Evolutionary conservation across 2,329 filamentous ascomycete species (phyloP).

Genomic region (Daldinia eschscholtzii): DNA sequence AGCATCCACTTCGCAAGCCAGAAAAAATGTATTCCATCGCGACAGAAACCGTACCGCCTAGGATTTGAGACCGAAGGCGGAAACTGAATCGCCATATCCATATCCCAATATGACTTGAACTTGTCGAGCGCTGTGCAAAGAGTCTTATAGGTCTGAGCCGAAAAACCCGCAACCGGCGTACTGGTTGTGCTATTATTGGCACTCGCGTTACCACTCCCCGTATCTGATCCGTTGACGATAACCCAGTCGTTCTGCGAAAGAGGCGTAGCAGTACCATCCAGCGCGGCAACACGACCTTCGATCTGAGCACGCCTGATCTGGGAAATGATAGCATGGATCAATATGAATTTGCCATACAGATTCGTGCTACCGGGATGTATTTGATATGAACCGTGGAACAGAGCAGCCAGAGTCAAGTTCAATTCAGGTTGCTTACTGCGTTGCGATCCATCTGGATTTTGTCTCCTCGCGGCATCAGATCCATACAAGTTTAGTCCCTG

Average conservation of each 20-base stretch:
- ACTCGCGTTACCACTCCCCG: conserved; percentile 58
- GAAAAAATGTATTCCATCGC: conserved; percentile 79
- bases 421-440: conserved; percentile 74
- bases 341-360: conserved; percentile 78
- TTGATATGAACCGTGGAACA: conserved; percentile 70
- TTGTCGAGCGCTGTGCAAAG: conserved; percentile 73
- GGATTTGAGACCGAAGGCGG: conserved; percentile 66
- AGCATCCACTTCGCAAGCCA: conserved; percentile 77
- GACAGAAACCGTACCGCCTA: conserved; percentile 75
- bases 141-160: conserved; percentile 62
- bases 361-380: conserved; percentile 77
- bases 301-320: conserved; percentile 65
- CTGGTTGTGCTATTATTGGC: conserved; percentile 60
- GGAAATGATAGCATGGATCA: conserved; percentile 76
- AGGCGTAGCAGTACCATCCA: conserved; percentile 65
- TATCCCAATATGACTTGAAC: conserved; percentile 79
- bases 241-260: conserved; percentile 71
- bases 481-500: conserved; percentile 74
- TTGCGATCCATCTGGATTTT: conserved; percentile 73
- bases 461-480: conserved; percentile 63
- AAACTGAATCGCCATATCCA: conserved; percentile 77
- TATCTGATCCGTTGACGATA: conserved; percentile 57
- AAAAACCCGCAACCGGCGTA: conserved; percentile 61
- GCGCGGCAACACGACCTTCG: conserved; percentile 55
- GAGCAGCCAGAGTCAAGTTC: conserved; percentile 69